Conservation (phyloP, 495 filamentous ascomycete genomes). For the Podospora didyma region DNA sequence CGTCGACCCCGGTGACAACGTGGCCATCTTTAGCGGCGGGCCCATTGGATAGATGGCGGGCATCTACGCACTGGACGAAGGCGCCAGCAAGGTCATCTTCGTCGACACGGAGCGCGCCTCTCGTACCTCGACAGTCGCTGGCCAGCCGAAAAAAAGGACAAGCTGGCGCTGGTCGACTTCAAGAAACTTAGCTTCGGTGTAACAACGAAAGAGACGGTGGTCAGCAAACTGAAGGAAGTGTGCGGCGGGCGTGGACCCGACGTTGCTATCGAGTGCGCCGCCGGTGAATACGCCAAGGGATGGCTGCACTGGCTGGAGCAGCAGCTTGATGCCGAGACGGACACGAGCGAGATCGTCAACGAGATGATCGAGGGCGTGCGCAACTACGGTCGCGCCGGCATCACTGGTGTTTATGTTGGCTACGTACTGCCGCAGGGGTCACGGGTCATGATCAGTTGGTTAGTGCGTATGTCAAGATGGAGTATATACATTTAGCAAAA, state of each 20-base stretch:
- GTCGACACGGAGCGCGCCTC: constrained; percentile 75
- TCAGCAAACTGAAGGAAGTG: constrained; percentile 68
- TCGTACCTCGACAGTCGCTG: constrained; percentile 61
- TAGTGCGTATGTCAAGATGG: too few species aligned
- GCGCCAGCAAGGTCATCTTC: constrained; percentile 71
- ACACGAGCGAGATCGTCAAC: constrained; percentile 82
- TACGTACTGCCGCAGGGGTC: too few species aligned
- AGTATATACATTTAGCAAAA: too few species aligned
- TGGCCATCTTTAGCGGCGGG: constrained; percentile 78
- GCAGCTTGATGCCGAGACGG: constrained; percentile 71
- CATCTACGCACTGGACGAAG: constrained; percentile 66
- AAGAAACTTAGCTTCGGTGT: constrained; percentile 43
- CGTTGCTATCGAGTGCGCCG: constrained; percentile 77
- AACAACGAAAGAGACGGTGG: constrained; percentile 55
- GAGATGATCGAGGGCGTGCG: constrained; percentile 79
- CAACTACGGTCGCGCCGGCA: constrained; percentile 68
- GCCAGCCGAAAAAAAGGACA: constrained; percentile 39
- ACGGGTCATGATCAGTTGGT: too few species aligned
- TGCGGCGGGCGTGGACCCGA: constrained; percentile 64
- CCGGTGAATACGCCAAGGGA: constrained; percentile 84
- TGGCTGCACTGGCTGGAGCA: constrained; percentile 77
- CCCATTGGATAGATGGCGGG: constrained; percentile 80
- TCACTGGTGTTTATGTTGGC: constrained; percentile 81
- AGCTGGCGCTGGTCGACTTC: constrained; percentile 43
- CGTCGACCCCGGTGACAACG: constrained; percentile 71